Evolutionary conservation across 352 stramenopile genomes (phyloP).

Genomic region (Phytophthora agathidicida): DNA sequence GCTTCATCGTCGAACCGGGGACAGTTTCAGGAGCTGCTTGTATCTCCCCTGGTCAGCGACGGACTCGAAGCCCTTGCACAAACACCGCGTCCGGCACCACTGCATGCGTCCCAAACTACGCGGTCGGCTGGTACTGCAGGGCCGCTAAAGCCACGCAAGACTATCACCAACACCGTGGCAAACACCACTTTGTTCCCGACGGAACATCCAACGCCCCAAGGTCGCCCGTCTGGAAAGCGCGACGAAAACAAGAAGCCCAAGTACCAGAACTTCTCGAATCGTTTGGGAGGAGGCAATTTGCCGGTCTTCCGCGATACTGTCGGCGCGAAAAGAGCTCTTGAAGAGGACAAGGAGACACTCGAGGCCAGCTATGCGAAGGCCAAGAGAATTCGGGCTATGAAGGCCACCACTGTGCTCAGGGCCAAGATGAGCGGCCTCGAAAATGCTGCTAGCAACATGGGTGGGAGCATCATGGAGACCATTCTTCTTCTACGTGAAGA

Average conservation of each 20-base stretch:
- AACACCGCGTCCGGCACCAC: neutral
- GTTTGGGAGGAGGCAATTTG: too few species aligned
- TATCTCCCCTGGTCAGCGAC: neutral
- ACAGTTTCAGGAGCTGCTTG: neutral
- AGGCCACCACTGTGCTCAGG: neutral
- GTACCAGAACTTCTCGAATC: too few species aligned
- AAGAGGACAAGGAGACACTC: neutral
- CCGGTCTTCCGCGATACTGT: neutral
- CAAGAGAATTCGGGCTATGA: neutral
- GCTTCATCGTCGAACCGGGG: neutral
- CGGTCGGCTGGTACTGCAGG: neutral
- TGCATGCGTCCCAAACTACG: neutral
- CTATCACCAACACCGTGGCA: neutral
- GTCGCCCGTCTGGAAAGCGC: neutral
- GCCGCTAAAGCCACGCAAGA: too few species aligned
- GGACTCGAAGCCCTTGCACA: constrained; percentile 1
- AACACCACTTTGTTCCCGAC: neutral
- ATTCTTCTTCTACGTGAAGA: constrained; percentile 6
- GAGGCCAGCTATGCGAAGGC: constrained; percentile 1
- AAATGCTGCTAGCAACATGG: neutral
- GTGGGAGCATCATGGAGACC: neutral
- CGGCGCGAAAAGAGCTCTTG: neutral
- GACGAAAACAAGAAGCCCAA: neutral
- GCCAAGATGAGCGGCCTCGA: neutral
- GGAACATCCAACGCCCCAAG: neutral